phyloP scores from a whole-genome alignment of 441 rosid species.

The Corymbia citriodora region DNA sequence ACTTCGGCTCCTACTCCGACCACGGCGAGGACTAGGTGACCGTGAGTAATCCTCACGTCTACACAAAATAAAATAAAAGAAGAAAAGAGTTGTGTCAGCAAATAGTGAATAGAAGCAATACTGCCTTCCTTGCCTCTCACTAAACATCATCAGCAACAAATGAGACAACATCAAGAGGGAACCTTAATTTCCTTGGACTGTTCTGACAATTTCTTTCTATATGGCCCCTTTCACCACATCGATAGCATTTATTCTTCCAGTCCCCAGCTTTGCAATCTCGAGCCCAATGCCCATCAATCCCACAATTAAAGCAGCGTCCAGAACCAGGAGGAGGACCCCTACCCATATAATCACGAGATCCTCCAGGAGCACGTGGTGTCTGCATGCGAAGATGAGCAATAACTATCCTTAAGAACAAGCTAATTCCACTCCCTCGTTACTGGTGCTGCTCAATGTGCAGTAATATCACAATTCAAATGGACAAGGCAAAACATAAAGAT shows the following conservation, averaged over 20 bases:
- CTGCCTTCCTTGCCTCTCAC: neutral
- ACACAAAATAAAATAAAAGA: neutral
- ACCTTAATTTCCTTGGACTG: slow-evolving; percentile 66
- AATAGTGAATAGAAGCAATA: neutral
- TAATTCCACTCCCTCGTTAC: neutral
- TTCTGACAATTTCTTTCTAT: slow-evolving; percentile 72
- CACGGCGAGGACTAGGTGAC: slow-evolving; percentile 60
- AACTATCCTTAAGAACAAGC: neutral
- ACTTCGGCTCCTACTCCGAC: slow-evolving; percentile 68
- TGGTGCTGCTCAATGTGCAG: neutral
- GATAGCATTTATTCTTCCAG: slow-evolving; percentile 83
- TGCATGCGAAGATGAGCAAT: slow-evolving; percentile 5
- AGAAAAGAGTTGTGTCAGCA: neutral
- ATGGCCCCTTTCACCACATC: slow-evolving; percentile 75
- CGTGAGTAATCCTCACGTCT: slow-evolving; percentile 50
- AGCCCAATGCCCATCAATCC: slow-evolving; percentile 80
- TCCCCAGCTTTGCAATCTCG: slow-evolving; percentile 79
- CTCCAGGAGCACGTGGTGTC: slow-evolving; percentile 75
- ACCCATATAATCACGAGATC: slow-evolving; percentile 59
- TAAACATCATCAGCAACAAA: neutral
- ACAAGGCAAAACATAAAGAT: neutral
- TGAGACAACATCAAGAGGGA: neutral
- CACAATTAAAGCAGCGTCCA: slow-evolving; percentile 74
- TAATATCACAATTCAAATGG: neutral
- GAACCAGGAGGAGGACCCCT: slow-evolving; percentile 76